These are phyloP conservation scores for Acorus calamus DNA, from an alignment of 106 monocot species.

Conservation along the genomic window DNA sequence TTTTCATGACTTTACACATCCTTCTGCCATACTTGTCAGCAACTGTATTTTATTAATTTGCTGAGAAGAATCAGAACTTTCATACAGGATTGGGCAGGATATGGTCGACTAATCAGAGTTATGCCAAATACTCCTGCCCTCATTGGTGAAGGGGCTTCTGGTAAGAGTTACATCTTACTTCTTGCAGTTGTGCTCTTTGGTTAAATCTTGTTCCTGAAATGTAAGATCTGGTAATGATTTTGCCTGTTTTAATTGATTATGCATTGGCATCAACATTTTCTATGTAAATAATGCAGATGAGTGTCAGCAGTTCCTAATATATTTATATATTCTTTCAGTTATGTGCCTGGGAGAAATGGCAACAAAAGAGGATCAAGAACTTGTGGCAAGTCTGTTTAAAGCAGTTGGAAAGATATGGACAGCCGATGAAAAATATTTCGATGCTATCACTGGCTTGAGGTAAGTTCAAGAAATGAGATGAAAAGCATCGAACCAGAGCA, in stretches of 20 bases:
- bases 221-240: too few relatives aligned
- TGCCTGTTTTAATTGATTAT: too few relatives aligned
- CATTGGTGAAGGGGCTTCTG: constrained; percentile 89
- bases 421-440: constrained; percentile 87
- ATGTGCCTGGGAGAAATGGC: constrained; percentile 74
- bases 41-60: too few relatives aligned
- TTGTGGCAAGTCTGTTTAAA: constrained; percentile 53
- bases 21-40: too few relatives aligned
- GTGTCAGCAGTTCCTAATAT: background rate
- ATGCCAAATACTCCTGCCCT: constrained; percentile 99
- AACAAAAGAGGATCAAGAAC: constrained; percentile 67
- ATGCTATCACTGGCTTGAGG: constrained; percentile 98
- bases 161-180: constrained; percentile 19
- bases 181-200: background rate
- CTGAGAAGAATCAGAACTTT: background rate
- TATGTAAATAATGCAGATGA: too few relatives aligned
- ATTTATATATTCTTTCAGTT: constrained; percentile 25
- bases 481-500: too few relatives aligned
- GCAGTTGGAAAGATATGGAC: constrained; percentile 86
- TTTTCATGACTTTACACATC: too few relatives aligned
- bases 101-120: constrained; percentile 73
- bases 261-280: too few relatives aligned
- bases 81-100: constrained; percentile 80
- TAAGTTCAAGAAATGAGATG: constrained; percentile 5
- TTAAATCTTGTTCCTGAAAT: too few relatives aligned